Evolutionary conservation across 2,329 filamentous ascomycete species (phyloP), one percentile per base, ranked within the genome.

Genomic region (Ophiognomonia clavigignenti-juglandacearum): DNA sequence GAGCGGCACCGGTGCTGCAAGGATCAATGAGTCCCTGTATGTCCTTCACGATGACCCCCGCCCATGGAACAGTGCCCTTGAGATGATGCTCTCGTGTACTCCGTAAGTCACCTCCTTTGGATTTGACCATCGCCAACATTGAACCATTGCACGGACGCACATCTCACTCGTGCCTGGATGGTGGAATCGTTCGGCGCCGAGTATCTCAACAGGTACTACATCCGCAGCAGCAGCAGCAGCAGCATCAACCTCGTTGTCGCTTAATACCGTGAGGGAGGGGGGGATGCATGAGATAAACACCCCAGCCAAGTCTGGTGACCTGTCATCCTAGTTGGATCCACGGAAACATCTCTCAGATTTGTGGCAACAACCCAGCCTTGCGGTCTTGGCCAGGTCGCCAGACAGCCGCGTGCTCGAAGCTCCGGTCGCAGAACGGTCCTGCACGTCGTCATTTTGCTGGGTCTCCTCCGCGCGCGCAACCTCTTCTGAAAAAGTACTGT

Each of bases 1-100:
- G 62, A 59, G 61, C 52, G 50, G 54, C 48, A 51, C 59, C 61
- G 62, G 58, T 36, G 46, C 24, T 43, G 49, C 49, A 51, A 42
- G 42, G 42, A 39, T 42, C 18, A 20, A 18, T 4, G 22, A 36
- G 45, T 41, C 48, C 44, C 47, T 53, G 48, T 40, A 47, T 39
- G 34, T 31, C 50, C 41, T 39, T 34, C 32, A 22, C 22, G 26
- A 44, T 20, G 47, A 48, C 32, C 48, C 45, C 34, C 36, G 24
- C 36, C 22, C 20, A 20, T 24, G 13, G 14, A 19, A 24, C 34
- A 20, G 16, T 13, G 11, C 18, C 13, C 34, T 20, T 13, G 16
- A 8, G 16, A 36, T 31, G 8, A 24, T n/a, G n/a, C n/a, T n/a
- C n/a, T n/a, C n/a, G n/a, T n/a, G n/a, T n/a, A n/a, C n/a, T n/a